Evolutionary conservation across 345 rosid genomes (phyloP), one percentile per base, ranked within the genome.

Genomic region (Brassica cretica): DNA sequence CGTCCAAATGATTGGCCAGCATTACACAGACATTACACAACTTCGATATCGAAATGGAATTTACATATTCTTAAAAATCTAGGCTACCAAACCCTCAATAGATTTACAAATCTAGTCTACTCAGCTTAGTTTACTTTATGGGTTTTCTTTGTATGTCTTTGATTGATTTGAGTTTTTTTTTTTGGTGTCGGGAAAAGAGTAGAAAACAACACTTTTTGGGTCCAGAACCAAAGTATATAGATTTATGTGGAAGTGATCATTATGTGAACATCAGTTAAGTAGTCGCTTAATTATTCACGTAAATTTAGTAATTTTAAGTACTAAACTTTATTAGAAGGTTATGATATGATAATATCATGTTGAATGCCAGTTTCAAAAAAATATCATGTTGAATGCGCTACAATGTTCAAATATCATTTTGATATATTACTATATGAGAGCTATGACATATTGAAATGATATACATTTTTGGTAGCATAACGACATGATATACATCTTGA

Each of bases 1-100:
- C 65, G 71, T 78, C 81, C 61, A 56, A 18, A 41, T 19, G 29
- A 58, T 58, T 78, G 61, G 67, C 60, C 59, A 33, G 10, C 33
- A 62, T 18, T 11, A 64, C 24, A 71, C 3, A 53, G 44, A 64
- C 66, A 68, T 49, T 61, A 44, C 63, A 21, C n/a, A 21, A 60
- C 37, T 14, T 10, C 19, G 33, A 64, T 51, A 24, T 51, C 60
- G 16, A 37, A 12, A 71, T 64, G 8, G 32, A 70, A 76, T 63
- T 30, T 64, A 3, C 10, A 63, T 51, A 53, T 77, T 64, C 49
- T 63, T 29, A 0, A 18, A 55, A 41, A 1, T 65, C 51, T 64
- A 65, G 51, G 15, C 12, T 32, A 63, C 44, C 65, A 27, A 61
- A 27, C 35, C n/a, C 35, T 35, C 3, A 63, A 15, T 30, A 63